Evolutionary conservation across 2,329 filamentous ascomycete genomes (phyloP), one percentile per base, ranked within the genome.

Genomic region (Lasiodiplodia sp.): DNA sequence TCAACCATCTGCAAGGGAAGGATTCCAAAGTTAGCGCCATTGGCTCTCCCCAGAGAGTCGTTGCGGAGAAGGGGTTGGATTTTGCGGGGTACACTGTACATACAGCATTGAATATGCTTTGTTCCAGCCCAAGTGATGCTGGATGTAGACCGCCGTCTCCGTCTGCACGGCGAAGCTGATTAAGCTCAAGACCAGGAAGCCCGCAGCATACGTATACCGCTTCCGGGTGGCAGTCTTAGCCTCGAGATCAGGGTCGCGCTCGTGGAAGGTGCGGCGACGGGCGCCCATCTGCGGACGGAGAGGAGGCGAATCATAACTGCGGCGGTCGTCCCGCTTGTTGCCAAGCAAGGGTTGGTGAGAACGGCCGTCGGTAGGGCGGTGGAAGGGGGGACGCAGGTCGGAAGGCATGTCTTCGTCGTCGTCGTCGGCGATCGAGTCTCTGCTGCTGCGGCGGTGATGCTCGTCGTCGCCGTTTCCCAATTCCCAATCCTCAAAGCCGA

Each of bases 21-120:
- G 52, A 16, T n/a, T 7, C 40, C 25, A 8, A 38, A n/a, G 62
- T 66, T 8, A 66, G 64, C 23, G 47, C 28, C 28, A 53, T 55
- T 28, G 51, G 21, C 14, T 52, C 37, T 49, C 37, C 38, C 31
- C 18, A 38, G 25, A 55, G 23, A 8, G 23, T 66, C 64, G 23
- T 18, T 49, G 25, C 12, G 28, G 51, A n/a, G 40, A 56, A 18
- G 4, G 28, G 37, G 31, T 23, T 21, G 34, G 3, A 21, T 14
- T 38, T 53, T 31, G 38, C 31, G 40, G 64, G 64, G 64, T 23
- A 37, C 34, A 40, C 14, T 23, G 23, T 23, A 79, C 83, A 83
- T 83, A 97, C 86, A 99, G 88, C 96, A 99, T 99, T 85, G 93
- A 97, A 83, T 97, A 99, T n/a, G 96, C 93, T 84, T 99, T 99